phyloP scores from a whole-genome alignment of 1,284 basidiomycete species.

The Sanghuangporus baumii region DNA sequence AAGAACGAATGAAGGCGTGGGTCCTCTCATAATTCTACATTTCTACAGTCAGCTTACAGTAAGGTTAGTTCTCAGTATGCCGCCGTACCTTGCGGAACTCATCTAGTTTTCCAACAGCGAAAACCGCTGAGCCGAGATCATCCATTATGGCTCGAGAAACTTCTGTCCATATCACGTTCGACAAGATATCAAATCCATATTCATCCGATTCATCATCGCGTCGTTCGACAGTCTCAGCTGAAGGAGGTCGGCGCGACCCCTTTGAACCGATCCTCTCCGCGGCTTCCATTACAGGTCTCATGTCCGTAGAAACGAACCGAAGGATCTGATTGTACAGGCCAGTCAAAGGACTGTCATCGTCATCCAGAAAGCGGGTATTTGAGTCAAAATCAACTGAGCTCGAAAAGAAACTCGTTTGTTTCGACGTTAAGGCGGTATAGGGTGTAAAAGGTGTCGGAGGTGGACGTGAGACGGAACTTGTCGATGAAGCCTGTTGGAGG shows the following conservation, averaged over 20 bases:
- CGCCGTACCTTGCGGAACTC: slow-evolving; percentile 76
- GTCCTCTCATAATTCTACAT: slow-evolving; percentile 77
- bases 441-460: slow-evolving; percentile 60
- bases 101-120: slow-evolving; percentile 85
- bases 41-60: not conserved
- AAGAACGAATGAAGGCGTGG: slow-evolving; percentile 76
- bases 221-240: not conserved
- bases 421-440: slow-evolving; percentile 57
- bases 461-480: slow-evolving; percentile 25
- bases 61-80: not conserved
- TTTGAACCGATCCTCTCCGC: slow-evolving; percentile 55
- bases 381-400: slow-evolving; percentile 23
- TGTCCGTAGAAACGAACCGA: slow-evolving; percentile 69
- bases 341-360: slow-evolving; percentile 60
- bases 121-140: slow-evolving; percentile 77
- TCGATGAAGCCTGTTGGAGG: slow-evolving; percentile 3
- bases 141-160: slow-evolving; percentile 75
- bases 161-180: slow-evolving; percentile 86
- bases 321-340: slow-evolving; percentile 78
- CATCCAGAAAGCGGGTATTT: slow-evolving; percentile 50
- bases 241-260: not conserved
- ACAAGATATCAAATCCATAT: slow-evolving; percentile 73
- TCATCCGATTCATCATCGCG: slow-evolving; percentile 17
- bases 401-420: slow-evolving; percentile 39
- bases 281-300: slow-evolving; percentile 68